Evolutionary conservation across 768 basidiomycete genomes (phyloP), one percentile per base, ranked within the genome.

Genomic region (Tylopilus plumbeoviolaceoides): DNA sequence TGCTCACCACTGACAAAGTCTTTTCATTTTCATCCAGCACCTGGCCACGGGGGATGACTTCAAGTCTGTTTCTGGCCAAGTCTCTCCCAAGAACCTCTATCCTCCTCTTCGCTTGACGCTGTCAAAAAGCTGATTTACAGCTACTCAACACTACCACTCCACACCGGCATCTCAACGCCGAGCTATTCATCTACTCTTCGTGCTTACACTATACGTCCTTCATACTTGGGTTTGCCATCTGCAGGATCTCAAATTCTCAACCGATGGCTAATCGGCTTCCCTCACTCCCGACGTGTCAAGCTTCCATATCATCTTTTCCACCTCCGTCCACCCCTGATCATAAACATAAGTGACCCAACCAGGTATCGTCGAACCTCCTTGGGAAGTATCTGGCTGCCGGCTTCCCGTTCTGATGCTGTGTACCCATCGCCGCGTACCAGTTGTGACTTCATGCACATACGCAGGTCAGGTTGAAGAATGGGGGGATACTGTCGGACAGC

Each of bases 191-290:
- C n/a, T n/a, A n/a, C n/a, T n/a, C n/a, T n/a, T n/a, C n/a, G n/a
- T n/a, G n/a, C n/a, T n/a, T n/a, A n/a, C n/a, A 33, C 5, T 11
- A 33, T 33, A 42, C 40, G 42, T 44, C 43, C 51, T 45, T 59
- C 45, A 30, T 55, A 50, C 50, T 40, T 47, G 51, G 53, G 48
- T 40, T 50, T 63, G 11, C 49, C 36, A 20, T 40, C 12, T 44
- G 18, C 23, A 50, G 7, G 21, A 43, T 51, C 43, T 35, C n/a
- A n/a, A n/a, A n/a, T n/a, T n/a, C n/a, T n/a, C 15, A 17, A 14
- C 15, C 35, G 35, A 17, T 5, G 35, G 15, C 15, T 17, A 17
- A 17, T 35, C 35, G 35, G 35, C 35, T 35, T 35, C 15, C 14
- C 15, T 4, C 15, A 17, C 35, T 17, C 35, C 15, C 17, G 7